Evolutionary conservation across 805 yeast genomes (phyloP), one percentile per base, ranked within the genome.

Genomic region (Metschnikowia reukaufii): DNA sequence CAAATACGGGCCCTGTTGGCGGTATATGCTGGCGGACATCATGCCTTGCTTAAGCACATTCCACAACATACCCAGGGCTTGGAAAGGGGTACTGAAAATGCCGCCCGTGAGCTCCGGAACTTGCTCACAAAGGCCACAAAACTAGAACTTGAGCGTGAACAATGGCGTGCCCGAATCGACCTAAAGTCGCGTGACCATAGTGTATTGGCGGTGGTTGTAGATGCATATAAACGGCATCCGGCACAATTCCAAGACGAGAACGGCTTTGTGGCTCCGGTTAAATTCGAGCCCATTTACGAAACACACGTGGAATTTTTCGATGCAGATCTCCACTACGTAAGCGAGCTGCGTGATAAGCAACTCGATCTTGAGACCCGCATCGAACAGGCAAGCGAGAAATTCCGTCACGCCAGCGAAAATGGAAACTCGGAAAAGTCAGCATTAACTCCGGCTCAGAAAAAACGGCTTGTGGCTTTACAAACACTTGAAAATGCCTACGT

Each of bases 121-220:
- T 56, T 60, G 27, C 47, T 76, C 1, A 57, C 61, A 31, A 64
- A 63, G 30, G 61, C 66, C 4, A 52, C 58, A 4, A 48, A 56
- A 13, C 36, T 78, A 33, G 72, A 70, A 41, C 44, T 54, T 0
- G 66, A 66, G 17, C 62, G 86, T 21, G 65, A 58, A 10, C 60
- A 63, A 5, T 75, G 77, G 49, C 38, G 78, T 13, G 63, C 72
- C 25, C 61, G 68, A 1, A 60, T 82, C 1, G 76, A 73, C 12
- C 60, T 72, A 18, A 79, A 78, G 56, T 63, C 77, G 4, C 58
- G 67, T 25, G 76, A 78, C 41, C 68, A 73, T 48, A 73, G 74
- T 43, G 68, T 84, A 8, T 60, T 84, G 10, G 81, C 85, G 2
- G 74, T 70, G 47, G 68, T 85, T 12, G 71, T 84, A 8, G 68